These are phyloP conservation scores for Chaetomium sp. DNA, from an alignment of 2,329 filamentous ascomycete genomes.

Conservation along the genomic window DNA sequence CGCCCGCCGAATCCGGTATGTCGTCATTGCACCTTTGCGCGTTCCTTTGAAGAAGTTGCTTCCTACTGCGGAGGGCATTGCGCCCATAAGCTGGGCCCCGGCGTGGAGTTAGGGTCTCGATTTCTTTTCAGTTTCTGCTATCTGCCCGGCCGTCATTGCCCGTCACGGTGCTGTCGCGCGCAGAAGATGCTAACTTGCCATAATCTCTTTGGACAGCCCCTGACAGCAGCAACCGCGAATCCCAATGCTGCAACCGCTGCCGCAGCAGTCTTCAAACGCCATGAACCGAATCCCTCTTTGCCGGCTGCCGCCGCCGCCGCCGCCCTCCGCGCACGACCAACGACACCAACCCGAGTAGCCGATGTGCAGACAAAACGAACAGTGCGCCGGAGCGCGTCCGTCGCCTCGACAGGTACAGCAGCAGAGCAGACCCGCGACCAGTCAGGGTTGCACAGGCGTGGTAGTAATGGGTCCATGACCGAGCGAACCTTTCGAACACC, in stretches of 20 bases:
- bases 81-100: background rate
- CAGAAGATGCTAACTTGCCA: conserved; percentile 12
- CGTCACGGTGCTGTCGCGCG: conserved; percentile 1
- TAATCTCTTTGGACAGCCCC: conserved; percentile 51
- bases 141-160: background rate
- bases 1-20: conserved; percentile 54
- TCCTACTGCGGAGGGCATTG: conserved; percentile 9
- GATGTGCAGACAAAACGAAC: conserved; percentile 88
- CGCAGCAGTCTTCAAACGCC: conserved; percentile 74
- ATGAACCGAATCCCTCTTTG: conserved; percentile 65
- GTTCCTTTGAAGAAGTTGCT: conserved; percentile 35
- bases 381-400: conserved; percentile 69
- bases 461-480: conserved; percentile 80
- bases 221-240: conserved; percentile 65
- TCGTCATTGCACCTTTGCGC: conserved; percentile 34
- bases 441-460: conserved; percentile 60
- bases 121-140: background rate
- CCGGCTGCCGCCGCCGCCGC: conserved; percentile 86
- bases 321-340: conserved; percentile 76
- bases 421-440: conserved; percentile 24
- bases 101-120: background rate
- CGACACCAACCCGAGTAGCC: conserved; percentile 76
- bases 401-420: conserved; percentile 61
- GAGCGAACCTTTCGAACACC: conserved; percentile 84
- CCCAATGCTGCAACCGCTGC: conserved; percentile 79